Base-by-base conservation (phyloP, 2,329 filamentous ascomycete genomes). In the Penicillium crustosum region DNA sequence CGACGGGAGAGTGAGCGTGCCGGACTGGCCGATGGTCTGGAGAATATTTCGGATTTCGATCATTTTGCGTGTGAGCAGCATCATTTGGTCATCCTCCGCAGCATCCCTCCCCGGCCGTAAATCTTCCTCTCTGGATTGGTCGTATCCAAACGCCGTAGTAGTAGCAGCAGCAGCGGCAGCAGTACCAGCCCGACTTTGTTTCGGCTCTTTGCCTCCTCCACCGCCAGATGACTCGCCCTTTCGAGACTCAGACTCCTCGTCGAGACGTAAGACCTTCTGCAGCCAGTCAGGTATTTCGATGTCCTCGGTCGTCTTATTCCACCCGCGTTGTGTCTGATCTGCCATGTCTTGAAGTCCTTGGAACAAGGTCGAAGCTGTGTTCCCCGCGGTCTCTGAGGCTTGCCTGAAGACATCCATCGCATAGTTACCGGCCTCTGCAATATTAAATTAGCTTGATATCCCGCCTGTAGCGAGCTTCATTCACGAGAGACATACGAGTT, bases 61-160 rank as follows among this genome's bases (percentile, higher is more conserved):
- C 94, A 99, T 99, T 79, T 97, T 97, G 79, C 94, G 93, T 2
- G 95, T 99, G 70, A 99, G 81, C 66, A 97, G 83, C 94, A 99
- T 99, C 93, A 99, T 99, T 76, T 99, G 94, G 73, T 99, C 94
- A 69, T 99, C 94, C 68, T 87, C 86, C 19, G 91, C 90, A 49
- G 83, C 82, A 69, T 89, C 86, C 55, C 88, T 85, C 21, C 78
- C 81, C 9, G 81, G 79, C 55, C 86, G 81, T 15, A 33, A 13
- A 36, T 93, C 86, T 36, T 89, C 86, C 39, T 84, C 82, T 4
- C 81, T 77, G 2, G 86, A 84, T 57, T 88, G 82, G 23, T 91
- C 87, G 67, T 93, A 89, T 38, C 89, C 91, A 71, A 96, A 91
- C 0, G 90, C 91, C 17, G 89, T 85, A 33, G 87, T 90, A 35